Evolutionary conservation across 441 rosid genomes (phyloP).

Genomic region (Bruguiera hainesii): DNA sequence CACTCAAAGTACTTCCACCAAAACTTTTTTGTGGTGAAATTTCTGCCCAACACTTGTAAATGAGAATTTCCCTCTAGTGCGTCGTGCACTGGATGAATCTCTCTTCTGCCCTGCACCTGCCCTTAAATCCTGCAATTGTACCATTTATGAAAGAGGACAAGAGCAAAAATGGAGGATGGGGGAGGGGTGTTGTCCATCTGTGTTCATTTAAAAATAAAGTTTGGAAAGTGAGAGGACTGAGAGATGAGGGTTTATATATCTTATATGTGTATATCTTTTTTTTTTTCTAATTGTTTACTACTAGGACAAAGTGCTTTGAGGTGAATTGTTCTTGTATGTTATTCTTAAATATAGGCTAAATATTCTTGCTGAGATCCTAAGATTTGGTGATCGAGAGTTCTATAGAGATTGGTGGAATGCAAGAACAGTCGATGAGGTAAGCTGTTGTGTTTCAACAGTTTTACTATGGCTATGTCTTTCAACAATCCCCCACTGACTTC

Average conservation of each 20-base stretch:
- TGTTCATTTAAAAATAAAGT: too few species aligned
- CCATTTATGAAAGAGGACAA: too few species aligned
- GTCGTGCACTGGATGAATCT: too few species aligned
- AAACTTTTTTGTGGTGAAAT: too few species aligned
- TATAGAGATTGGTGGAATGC: conserved; percentile 99
- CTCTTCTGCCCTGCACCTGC: too few species aligned
- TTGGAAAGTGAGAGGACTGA: too few species aligned
- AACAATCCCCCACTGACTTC: conserved; percentile 17
- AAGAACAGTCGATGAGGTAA: conserved; percentile 91
- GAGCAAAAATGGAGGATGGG: too few species aligned
- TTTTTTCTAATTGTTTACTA: neutral
- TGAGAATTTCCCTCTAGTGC: too few species aligned
- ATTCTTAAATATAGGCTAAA: conserved; percentile 59
- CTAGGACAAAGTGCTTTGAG: neutral
- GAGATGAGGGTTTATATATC: neutral
- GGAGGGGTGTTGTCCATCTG: too few species aligned
- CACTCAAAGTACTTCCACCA: too few species aligned
- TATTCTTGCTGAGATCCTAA: conserved; percentile 90
- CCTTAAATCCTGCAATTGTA: too few species aligned
- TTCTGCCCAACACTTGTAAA: too few species aligned
- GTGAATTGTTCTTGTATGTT: conserved; percentile 10
- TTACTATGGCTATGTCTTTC: conserved; percentile 9
- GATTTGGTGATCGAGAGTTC: conserved; percentile 99
- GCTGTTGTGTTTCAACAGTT: conserved; percentile 13
- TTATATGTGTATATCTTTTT: conserved; percentile 1